Percentiles rank a stretch among this genome's conserved stretches.
phyloP scores from a whole-genome alignment of 805 yeast genomes.

The Candida chilensis region DNA sequence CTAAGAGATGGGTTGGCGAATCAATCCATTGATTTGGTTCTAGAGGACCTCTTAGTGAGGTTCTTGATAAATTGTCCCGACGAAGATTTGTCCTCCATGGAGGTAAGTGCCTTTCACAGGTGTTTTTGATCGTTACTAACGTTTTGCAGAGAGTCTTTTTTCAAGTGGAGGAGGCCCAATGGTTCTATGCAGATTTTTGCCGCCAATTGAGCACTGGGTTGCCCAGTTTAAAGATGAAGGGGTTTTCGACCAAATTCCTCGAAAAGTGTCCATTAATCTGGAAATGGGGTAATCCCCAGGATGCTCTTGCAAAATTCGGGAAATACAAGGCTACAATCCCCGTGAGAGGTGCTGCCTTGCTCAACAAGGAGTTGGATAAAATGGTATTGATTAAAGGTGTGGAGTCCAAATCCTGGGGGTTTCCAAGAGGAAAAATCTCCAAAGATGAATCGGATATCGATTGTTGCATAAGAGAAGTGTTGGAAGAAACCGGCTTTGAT shows the following conservation, averaged over 20 bases:
- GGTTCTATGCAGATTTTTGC: constrained; percentile 89
- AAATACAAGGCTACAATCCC: constrained; percentile 86
- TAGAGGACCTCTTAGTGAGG: constrained; percentile 83
- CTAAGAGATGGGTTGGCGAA: constrained; percentile 46
- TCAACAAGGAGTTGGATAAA: constrained; percentile 63
- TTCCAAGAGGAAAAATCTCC: constrained; percentile 94
- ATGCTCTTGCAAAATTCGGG: constrained; percentile 72
- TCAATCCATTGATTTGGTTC: constrained; percentile 60
- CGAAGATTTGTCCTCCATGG: constrained; percentile 78
- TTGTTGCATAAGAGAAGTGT: constrained; percentile 88
- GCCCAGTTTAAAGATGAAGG: constrained; percentile 71
- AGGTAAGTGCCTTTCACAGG: no score
- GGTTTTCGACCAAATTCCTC: constrained; percentile 60
- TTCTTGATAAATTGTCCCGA: constrained; percentile 88
- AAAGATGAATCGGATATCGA: constrained; percentile 82
- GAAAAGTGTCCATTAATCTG: constrained; percentile 68
- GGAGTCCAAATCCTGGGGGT: constrained; percentile 79
- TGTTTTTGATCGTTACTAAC: background rate
- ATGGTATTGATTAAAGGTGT: constrained; percentile 77
- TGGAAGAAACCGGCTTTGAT: constrained; percentile 92
- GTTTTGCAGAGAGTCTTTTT: constrained; percentile 59
- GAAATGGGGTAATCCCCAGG: constrained; percentile 80
- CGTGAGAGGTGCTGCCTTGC: constrained; percentile 89
- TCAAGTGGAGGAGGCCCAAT: constrained; percentile 96
- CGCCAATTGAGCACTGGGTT: constrained; percentile 63